These are phyloP conservation scores for Yamadazyma paraphyllophila DNA, from an alignment of 805 yeast species.

Conservation along the genomic window DNA sequence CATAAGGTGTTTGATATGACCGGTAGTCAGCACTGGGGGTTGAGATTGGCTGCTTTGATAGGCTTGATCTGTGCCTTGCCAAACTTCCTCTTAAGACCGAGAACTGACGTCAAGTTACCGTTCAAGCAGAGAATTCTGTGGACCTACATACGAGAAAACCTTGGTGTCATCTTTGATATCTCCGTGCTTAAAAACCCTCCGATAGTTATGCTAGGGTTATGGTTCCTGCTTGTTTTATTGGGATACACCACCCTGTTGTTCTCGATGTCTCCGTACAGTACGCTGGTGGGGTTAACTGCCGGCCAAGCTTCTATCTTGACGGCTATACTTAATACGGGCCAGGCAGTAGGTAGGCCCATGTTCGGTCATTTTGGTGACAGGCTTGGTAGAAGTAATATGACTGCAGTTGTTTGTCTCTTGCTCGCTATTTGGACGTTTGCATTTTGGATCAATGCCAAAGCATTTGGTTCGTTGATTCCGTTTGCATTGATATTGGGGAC, in stretches of 20 bases:
- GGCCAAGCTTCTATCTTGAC: conserved; percentile 32
- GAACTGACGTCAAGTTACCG: conserved; percentile 29
- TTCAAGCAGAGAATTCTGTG: conserved; percentile 22
- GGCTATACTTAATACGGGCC: conserved; percentile 39
- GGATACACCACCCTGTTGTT: conserved; percentile 38
- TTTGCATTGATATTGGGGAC: conserved; percentile 30
- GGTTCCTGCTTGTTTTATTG: conserved; percentile 38
- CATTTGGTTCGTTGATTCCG: conserved; percentile 30
- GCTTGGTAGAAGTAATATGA: conserved; percentile 45
- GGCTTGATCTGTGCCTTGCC: conserved; percentile 35
- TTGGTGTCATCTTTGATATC: conserved; percentile 35
- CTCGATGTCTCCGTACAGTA: conserved; percentile 38
- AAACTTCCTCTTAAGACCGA: conserved; percentile 43
- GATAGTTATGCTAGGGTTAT: conserved; percentile 23
- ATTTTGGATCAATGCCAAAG: conserved; percentile 38
- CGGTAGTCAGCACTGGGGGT: conserved; percentile 46
- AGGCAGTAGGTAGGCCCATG: conserved; percentile 49
- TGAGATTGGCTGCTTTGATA: conserved; percentile 38
- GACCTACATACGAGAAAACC: conserved; percentile 18
- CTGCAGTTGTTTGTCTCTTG: conserved; percentile 19
- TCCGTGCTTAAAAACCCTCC: conserved; percentile 25
- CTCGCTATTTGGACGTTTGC: conserved; percentile 29
- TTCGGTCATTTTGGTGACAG: conserved; percentile 48
- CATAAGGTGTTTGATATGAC: conserved; percentile 37
- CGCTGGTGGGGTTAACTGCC: conserved; percentile 43